Base-by-base conservation (phyloP, 2,329 filamentous ascomycete genomes). In the Colletotrichum cordylinicola region DNA sequence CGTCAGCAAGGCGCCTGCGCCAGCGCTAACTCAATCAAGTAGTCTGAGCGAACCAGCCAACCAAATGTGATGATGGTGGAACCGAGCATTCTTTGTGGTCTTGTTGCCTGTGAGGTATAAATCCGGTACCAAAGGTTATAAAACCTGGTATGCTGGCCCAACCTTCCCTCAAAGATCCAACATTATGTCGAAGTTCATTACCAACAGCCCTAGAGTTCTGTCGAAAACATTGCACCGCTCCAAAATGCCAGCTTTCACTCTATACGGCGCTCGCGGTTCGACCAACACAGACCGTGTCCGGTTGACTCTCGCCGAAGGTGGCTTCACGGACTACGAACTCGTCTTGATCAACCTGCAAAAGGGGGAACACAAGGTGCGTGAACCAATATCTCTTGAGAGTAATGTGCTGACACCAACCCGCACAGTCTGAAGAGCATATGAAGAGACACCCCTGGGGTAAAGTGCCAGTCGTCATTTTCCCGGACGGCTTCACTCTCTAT, bases 261-360 rank as follows among this genome's bases (percentile, higher is more conserved):
- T 87, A 2, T 86, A 86, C 77, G 84, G 84, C 73, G 79, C 82
- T 75, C 84, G 81, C 70, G 83, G 84, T 64, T 86, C 86, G 75
- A 84, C 83, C 60, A 86, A 86, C 79, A 86, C 85, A 15, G 85
- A 87, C 74, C 84, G 85, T 75, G 85, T 87, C 70, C 84, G 83
- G 68, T 79, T 86, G 72, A 85, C 85, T 66, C 84, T 87, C 48
- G 85, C 84, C 60, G 86, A 87, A 79, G 85, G 83, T 68, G 84
- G 85, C 79, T 85, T 87, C 77, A 85, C 83, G 13, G 84, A 87
- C 77, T 87, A 85, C 69, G 82, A 87, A 48, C 66, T 85, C 43
- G 84, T 85, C 18, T 69, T 82, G 77, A 60, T 87, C 70, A 83
- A 86, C 77, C 79, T 87, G 18, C 78, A 79, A 72, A 84, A 84